phyloP scores from a whole-genome alignment of 163 green algal genomes.

The Chlorella variabilis region DNA sequence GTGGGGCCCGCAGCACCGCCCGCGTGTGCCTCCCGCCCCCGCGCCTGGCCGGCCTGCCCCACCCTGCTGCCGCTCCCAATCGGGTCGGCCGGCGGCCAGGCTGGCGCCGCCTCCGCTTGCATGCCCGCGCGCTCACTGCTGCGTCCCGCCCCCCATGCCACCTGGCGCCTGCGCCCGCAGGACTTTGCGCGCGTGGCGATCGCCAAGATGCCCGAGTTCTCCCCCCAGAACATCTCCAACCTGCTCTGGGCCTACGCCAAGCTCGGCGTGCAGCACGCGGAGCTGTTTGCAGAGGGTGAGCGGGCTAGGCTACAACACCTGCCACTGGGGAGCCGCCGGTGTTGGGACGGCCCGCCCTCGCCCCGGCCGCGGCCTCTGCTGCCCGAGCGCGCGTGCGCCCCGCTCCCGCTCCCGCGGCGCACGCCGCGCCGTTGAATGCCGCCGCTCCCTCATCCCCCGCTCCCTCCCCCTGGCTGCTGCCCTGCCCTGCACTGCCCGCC shows the following conservation, averaged over 20 bases:
- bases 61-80: no score
- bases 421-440: background rate
- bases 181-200: slow-evolving; percentile 28
- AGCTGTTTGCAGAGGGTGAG: slow-evolving; percentile 33
- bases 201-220: slow-evolving; percentile 40
- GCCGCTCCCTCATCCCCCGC: background rate
- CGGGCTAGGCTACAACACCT: no score
- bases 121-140: no score
- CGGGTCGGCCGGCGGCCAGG: no score
- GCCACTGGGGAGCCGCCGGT: no score
- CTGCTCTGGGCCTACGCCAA: slow-evolving; percentile 62
- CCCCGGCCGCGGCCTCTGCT: background rate
- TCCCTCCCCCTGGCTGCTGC: background rate
- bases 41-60: no score
- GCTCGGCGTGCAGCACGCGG: slow-evolving; percentile 42
- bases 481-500: background rate
- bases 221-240: slow-evolving; percentile 60
- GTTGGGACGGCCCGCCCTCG: no score
- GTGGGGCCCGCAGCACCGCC: background rate
- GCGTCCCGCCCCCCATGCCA: no score
- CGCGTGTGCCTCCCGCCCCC: no score
- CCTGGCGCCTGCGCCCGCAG: background rate
- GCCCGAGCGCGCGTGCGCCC: background rate
- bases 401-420: no score
- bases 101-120: no score